phyloP scores from a whole-genome alignment of 2,329 filamentous ascomycete species.

The Aspergillus sp. region DNA sequence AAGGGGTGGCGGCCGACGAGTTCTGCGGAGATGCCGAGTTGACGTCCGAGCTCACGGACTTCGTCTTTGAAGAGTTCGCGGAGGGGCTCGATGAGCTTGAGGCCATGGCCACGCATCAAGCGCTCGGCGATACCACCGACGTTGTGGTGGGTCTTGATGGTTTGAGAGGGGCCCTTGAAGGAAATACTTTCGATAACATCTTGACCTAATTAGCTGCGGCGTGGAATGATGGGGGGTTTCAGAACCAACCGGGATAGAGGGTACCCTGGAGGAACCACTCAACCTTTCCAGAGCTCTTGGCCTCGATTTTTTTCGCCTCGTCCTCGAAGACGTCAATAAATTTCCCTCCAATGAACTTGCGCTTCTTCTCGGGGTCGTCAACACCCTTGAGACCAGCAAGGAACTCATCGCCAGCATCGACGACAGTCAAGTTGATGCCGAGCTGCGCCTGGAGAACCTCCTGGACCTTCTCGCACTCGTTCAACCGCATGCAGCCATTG shows the following conservation, averaged over 20 bases:
- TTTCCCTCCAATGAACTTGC: conserved; percentile 83
- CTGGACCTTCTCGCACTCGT: conserved; percentile 81
- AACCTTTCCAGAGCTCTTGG: conserved; percentile 67
- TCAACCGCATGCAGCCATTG: conserved; percentile 80
- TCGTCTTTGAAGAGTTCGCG: conserved; percentile 83
- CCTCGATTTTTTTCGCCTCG: conserved; percentile 73
- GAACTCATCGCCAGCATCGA: conserved; percentile 77
- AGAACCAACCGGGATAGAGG: conserved; percentile 61
- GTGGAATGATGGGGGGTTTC: neutral
- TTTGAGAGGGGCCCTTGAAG: conserved; percentile 69
- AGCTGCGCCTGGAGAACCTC: conserved; percentile 75
- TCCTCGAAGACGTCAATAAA: conserved; percentile 83
- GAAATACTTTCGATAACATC: conserved; percentile 69
- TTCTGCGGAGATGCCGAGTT: conserved; percentile 70
- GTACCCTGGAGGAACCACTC: conserved; percentile 88
- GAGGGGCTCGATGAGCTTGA: conserved; percentile 68
- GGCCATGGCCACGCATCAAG: conserved; percentile 51
- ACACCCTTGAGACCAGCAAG: conserved; percentile 74
- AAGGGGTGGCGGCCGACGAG: conserved; percentile 75
- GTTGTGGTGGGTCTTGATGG: conserved; percentile 70
- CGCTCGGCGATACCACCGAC: conserved; percentile 36
- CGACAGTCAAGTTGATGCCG: conserved; percentile 85
- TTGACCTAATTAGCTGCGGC: neutral
- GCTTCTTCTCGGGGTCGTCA: conserved; percentile 78
- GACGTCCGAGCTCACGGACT: conserved; percentile 67